These are phyloP conservation scores for Fusarium nanum DNA, from an alignment of 2,329 filamentous ascomycete genomes.

Conservation along the genomic window DNA sequence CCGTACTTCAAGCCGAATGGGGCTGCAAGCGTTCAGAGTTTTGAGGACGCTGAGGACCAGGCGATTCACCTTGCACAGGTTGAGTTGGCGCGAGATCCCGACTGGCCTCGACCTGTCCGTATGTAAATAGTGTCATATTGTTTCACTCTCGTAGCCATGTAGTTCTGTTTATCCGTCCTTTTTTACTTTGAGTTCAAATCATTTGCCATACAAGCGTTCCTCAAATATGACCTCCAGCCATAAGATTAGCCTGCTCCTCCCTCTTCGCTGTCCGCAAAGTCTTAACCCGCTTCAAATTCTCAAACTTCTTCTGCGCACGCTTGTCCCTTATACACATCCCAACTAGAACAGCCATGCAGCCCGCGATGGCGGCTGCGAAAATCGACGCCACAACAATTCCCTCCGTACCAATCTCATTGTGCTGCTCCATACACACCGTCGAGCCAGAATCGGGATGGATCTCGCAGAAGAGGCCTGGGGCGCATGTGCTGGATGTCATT, in stretches of 20 bases:
- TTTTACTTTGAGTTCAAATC: neutral
- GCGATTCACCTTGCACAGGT: conserved; percentile 38
- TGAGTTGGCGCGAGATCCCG: conserved; percentile 25
- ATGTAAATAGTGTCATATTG: neutral
- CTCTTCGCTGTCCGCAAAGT: conserved; percentile 8
- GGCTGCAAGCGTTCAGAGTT: neutral
- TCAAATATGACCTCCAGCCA: neutral
- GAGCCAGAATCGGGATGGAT: conserved; percentile 15
- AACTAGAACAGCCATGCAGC: conserved; percentile 7
- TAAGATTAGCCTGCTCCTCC: conserved; percentile 2
- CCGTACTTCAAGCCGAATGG: conserved; percentile 51
- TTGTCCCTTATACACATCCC: conserved; percentile 14
- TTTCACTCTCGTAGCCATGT: neutral
- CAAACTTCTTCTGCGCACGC: conserved; percentile 3
- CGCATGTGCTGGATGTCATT: conserved; percentile 23
- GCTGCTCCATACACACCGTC: conserved; percentile 14
- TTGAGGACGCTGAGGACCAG: conserved; percentile 26
- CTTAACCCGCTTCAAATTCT: conserved; percentile 6
- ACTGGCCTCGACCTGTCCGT: conserved; percentile 21
- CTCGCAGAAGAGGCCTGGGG: conserved; percentile 12
- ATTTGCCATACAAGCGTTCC: neutral
- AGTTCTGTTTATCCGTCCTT: neutral
- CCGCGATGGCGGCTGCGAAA: conserved; percentile 4
- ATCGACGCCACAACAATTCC: conserved; percentile 14
- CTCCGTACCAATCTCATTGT: conserved; percentile 8